Evolutionary conservation across 1,284 basidiomycete genomes (phyloP).

Genomic region (Ganoderma sinense): DNA sequence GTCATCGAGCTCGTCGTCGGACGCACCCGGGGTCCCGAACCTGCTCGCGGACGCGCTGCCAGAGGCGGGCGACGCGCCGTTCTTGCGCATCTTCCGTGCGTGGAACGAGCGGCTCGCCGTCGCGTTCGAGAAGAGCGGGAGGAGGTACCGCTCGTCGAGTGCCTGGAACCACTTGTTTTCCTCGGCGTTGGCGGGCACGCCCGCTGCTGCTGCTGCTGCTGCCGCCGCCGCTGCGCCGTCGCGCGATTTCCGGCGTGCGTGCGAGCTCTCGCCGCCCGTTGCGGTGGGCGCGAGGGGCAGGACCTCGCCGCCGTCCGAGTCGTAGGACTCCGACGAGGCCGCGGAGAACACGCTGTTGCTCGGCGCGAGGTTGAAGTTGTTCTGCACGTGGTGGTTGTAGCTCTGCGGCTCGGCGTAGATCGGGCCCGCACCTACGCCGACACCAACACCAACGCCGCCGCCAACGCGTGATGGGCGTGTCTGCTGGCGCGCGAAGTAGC

Average conservation of each 20-base stretch:
- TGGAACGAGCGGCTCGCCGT: conserved; percentile 91
- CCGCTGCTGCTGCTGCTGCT: conserved; percentile 23
- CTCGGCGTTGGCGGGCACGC: conserved; percentile 43
- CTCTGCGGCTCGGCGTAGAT: conserved; percentile 50
- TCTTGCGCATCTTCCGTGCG: conserved; percentile 72
- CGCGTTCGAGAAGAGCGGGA: conserved; percentile 95
- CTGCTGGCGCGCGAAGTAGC: conserved; percentile 48
- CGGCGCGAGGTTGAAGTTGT: conserved; percentile 13
- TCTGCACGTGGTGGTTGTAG: conserved; percentile 69
- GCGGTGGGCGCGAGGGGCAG: conserved; percentile 73
- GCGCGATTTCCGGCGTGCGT: conserved; percentile 26
- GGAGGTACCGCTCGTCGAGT: conserved; percentile 92
- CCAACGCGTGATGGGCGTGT: conserved; percentile 40
- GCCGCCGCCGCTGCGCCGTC: conserved; percentile 31
- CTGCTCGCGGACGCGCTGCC: conserved; percentile 40
- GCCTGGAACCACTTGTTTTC: conserved; percentile 96
- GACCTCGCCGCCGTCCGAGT: conserved; percentile 80
- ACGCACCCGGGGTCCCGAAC: conserved; percentile 56
- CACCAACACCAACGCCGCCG: conserved; percentile 38
- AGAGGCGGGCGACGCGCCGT: conserved; percentile 30
- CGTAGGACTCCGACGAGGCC: conserved; percentile 74
- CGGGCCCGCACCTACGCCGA: conserved; percentile 37
- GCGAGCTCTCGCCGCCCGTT: conserved; percentile 25
- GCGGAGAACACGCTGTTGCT: conserved; percentile 57
- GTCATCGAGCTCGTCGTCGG: conserved; percentile 56